Evolutionary conservation across 23 red algal genomes (phyloP).

Genomic region (Gracilariopsis chorda): DNA sequence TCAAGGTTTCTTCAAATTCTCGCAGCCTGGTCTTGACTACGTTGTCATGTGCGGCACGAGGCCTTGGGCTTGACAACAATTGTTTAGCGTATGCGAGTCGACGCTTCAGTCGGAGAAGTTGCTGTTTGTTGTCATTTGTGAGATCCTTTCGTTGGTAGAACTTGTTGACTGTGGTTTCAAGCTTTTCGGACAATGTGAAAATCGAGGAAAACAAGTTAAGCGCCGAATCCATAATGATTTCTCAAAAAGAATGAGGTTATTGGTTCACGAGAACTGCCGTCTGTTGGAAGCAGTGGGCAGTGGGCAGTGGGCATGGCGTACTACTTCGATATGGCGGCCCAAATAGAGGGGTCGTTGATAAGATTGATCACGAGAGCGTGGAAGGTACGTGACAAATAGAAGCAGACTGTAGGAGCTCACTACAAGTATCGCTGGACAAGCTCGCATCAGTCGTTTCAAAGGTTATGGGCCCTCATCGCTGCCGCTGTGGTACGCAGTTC

Average conservation of each 20-base stretch:
- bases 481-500: no score
- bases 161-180: background rate
- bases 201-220: background rate
- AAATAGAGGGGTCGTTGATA: no score
- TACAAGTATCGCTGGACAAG: no score
- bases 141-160: background rate
- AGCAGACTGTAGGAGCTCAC: no score
- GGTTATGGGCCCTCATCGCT: no score
- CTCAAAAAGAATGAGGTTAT: background rate
- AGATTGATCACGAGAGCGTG: no score
- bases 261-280: background rate
- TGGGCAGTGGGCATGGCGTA: no score
- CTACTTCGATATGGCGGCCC: no score
- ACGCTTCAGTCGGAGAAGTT: background rate
- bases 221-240: background rate
- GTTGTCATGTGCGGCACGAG: background rate
- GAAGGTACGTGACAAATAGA: no score
- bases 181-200: background rate
- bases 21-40: background rate
- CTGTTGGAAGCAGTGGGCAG: no score
- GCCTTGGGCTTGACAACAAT: background rate
- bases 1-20: background rate
- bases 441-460: no score
- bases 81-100: background rate
- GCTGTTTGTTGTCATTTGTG: background rate